Percentiles rank a stretch among this genome's conserved stretches.
These are phyloP conservation scores for Jamesozyma jinghongensis DNA, from an alignment of 805 yeast genomes.

Conservation along the genomic window DNA sequence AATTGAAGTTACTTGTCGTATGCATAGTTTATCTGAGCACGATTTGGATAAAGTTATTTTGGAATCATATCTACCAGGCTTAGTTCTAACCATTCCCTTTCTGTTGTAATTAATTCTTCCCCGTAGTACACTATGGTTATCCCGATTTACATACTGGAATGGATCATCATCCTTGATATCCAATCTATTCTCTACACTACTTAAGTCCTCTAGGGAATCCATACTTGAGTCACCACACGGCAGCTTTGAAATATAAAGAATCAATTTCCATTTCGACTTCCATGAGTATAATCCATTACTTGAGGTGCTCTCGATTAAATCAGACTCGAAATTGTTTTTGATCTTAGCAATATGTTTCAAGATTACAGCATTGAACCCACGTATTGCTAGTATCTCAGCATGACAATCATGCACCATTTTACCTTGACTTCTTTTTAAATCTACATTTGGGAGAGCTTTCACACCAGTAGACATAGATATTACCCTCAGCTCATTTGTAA, in stretches of 20 bases:
- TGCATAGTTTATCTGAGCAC: constrained; percentile 75
- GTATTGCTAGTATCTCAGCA: constrained; percentile 71
- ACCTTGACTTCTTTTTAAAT: constrained; percentile 41
- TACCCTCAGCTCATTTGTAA: constrained; percentile 23
- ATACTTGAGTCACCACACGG: constrained; percentile 92
- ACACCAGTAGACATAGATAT: constrained; percentile 71
- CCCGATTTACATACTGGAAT: constrained; percentile 23
- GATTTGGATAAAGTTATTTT: constrained; percentile 66
- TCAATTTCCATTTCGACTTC: constrained; percentile 37
- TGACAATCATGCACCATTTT: constrained; percentile 75
- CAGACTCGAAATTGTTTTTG: constrained; percentile 10
- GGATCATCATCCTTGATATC: constrained; percentile 13
- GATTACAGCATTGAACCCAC: constrained; percentile 59
- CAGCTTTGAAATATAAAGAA: constrained; percentile 58
- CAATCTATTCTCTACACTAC: constrained; percentile 12
- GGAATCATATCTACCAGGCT: constrained; percentile 87
- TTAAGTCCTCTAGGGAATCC: constrained; percentile 27
- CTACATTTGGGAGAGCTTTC: constrained; percentile 56
- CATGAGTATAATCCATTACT: constrained; percentile 22
- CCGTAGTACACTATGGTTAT: constrained; percentile 33
- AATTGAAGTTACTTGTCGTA: constrained; percentile 51
- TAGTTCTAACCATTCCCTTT: constrained; percentile 71
- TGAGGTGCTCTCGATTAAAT: constrained; percentile 2
- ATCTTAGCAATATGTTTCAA: constrained; percentile 36
- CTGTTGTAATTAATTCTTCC: constrained; percentile 55